These are phyloP conservation scores for Xylaria arbuscula DNA, from an alignment of 2,329 filamentous ascomycete genomes.

Conservation along the genomic window DNA sequence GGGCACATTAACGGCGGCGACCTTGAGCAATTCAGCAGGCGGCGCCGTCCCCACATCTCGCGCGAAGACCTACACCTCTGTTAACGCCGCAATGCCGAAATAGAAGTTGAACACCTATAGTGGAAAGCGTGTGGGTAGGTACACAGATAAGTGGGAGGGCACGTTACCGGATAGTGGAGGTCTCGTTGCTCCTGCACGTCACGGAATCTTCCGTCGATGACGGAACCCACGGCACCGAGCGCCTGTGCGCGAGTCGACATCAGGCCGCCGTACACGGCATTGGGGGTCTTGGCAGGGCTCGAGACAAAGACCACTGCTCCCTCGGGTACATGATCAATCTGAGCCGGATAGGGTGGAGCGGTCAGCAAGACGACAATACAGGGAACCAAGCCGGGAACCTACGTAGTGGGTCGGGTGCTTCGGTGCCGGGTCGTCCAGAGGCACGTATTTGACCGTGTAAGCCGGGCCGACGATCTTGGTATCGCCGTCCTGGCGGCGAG, in stretches of 20 bases:
- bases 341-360: background rate
- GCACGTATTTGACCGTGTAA: conserved; percentile 65
- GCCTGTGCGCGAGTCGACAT: conserved; percentile 62
- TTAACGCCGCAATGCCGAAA: background rate
- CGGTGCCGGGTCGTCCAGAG: conserved; percentile 58
- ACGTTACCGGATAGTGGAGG: conserved; percentile 55
- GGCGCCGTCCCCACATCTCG: conserved; percentile 59
- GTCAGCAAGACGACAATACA: conserved; percentile 19
- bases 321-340: conserved; percentile 62
- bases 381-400: conserved; percentile 32
- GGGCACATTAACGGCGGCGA: conserved; percentile 56
- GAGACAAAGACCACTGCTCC: conserved; percentile 64
- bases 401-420: conserved; percentile 61
- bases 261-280: conserved; percentile 65
- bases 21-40: conserved; percentile 56
- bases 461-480: conserved; percentile 66
- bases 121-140: background rate
- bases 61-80: conserved; percentile 53
- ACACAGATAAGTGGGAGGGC: background rate
- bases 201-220: conserved; percentile 64
- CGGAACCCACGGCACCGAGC: conserved; percentile 58
- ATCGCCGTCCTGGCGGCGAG: conserved; percentile 59
- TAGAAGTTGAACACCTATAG: background rate
- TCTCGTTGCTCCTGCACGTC: conserved; percentile 65
- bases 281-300: conserved; percentile 57